Conservation (phyloP, 352 stramenopile genomes). For the Pythium biforme region DNA sequence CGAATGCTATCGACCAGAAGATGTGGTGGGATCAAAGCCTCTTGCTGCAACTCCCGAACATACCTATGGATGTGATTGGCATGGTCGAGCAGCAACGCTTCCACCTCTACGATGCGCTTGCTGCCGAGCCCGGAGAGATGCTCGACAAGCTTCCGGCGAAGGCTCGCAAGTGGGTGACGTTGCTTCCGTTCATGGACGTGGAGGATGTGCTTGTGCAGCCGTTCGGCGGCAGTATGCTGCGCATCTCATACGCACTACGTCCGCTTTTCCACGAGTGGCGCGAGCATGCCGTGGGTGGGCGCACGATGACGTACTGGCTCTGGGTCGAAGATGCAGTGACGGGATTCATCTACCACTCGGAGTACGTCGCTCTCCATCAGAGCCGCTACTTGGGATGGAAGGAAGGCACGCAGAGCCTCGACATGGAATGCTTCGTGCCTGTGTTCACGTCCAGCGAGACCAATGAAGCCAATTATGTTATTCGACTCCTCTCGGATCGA, state of each 20-base stretch:
- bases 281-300: constrained; percentile 53
- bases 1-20: constrained; percentile 97
- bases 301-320: constrained; percentile 91
- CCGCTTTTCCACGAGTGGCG: constrained; percentile 77
- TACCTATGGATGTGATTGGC: constrained; percentile 84
- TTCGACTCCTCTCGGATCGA: constrained; percentile 94
- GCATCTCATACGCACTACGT: constrained; percentile 79
- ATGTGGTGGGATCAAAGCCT: constrained; percentile 97
- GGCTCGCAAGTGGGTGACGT: constrained; percentile 65
- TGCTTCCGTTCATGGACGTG: constrained; percentile 68
- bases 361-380: constrained; percentile 88
- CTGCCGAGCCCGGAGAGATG: constrained; percentile 29
- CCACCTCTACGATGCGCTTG: constrained; percentile 58
- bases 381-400: constrained; percentile 70
- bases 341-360: constrained; percentile 93
- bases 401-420: constrained; percentile 59
- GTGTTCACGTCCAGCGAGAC: constrained; percentile 92
- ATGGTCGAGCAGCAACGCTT: constrained; percentile 83
- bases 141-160: constrained; percentile 43
- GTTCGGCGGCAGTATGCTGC: constrained; percentile 95
- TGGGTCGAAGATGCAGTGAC: constrained; percentile 97
- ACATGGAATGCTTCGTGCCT: constrained; percentile 95
- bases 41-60: constrained; percentile 92
- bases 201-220: constrained; percentile 88
- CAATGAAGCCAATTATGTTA: constrained; percentile 89